Base-by-base conservation (phyloP, 2,329 filamentous ascomycete species). In the Westerdykella aurantiaca region DNA sequence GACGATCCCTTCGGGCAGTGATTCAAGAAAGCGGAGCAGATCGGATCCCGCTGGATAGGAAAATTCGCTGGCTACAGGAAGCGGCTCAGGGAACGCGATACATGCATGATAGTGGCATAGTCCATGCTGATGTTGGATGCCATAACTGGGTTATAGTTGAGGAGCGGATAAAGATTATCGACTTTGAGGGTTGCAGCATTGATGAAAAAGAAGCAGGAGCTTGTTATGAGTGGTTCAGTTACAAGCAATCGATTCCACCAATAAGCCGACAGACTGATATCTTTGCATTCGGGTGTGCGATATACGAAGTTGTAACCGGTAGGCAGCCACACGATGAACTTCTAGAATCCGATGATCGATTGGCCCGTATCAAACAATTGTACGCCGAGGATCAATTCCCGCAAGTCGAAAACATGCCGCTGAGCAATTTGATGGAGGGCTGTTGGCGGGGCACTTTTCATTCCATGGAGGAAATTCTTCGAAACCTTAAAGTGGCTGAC, bases 211-310 rank as follows among this genome's bases (percentile, higher is more conserved):
- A 44, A 21, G 41, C 49, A 47, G 37, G 35, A 45, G 35, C 49
- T n/a, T 51, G 49, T 25, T 51, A 49, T 42, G 31, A 51, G 41
- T 51, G 43, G 48, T 51, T 51, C 39, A 48, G 46, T 44, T 46
- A 46, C 25, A 42, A 40, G 41, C 33, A 39, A 45, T 45, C 41
- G 29, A 37, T 37, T 14, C 46, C 33, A 39, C 17, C 6, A 34
- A 41, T 51, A 22, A 51, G 46, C 31, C 25, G 18, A 29, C 39
- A 47, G 41, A 49, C 49, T 3, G 46, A 51, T 45, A 49, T 51
- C 41, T 51, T 51, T 25, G 47, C 47, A 31, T 50, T 45, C 37
- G 45, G 45, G 39, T 50, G 47, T 33, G 47, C 45, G 23, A 45
- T 47, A 34, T 50, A 47, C 42, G 47, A 50, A 38, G 37, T 46